Evolutionary conservation across 345 rosid species (phyloP), one percentile per base, ranked within the genome.

Genomic region (Populus nigra): DNA sequence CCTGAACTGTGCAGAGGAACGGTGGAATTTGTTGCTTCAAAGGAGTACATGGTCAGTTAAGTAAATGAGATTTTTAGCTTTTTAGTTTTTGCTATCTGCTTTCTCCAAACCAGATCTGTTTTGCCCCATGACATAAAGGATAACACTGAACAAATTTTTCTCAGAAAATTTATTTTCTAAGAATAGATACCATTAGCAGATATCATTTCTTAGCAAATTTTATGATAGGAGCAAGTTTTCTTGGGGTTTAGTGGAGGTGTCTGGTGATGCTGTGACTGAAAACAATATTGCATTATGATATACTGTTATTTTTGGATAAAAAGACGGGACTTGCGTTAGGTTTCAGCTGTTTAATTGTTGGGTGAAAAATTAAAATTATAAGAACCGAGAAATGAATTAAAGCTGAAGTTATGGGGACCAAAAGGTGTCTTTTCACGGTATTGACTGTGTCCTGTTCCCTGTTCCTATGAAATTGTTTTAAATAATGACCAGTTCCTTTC

Each of bases 1-100:
- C 94, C 94, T 73, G 96, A 93, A 79, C 86, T 93, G 73, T 93
- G 93, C 78, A 86, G 87, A 77, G 98, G 98, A 81, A 83, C 96
- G 22, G 96, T 93, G 77, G 93, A 93, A 82, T 93, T 91, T 89
- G 92, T 89, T 81, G 97, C 98, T 18, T 75, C 97, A 5, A 89
- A 90, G 84, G 98, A 94, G 83, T 94, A 90, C 78, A 91, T 89
- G 98, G 98, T 93, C 43, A 72, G 93, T 80, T 71, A 29, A 72
- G 67, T 68, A 41, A 70, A 22, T 11, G n/a, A 39, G 31, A 41
- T 8, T 22, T 39, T 39, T 10, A n/a, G 8, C 12, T 36, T 67
- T n/a, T 69, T 29, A 20, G 15, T n/a, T 41, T 41, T 69, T 77
- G 45, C 65, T 61, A 25, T 73, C 43, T 29, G 13, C 41, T 57